Evolutionary conservation across 106 monocot genomes (phyloP).

Genomic region (Xerophyta viscosa): DNA sequence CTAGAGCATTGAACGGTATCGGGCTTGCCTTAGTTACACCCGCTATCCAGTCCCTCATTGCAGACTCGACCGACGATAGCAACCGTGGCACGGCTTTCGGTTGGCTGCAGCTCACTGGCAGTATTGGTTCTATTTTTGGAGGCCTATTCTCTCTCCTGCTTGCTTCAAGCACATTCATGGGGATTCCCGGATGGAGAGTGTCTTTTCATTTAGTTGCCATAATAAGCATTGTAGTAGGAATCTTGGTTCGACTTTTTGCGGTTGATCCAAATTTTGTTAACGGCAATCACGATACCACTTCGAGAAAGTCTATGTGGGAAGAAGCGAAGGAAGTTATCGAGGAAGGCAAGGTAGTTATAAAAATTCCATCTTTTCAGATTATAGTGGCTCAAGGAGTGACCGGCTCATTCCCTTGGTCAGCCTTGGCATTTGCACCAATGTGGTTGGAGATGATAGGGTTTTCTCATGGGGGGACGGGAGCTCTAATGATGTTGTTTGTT

Average conservation of each 20-base stretch:
- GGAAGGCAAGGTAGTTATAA: conserved; percentile 62
- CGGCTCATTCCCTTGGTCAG: conserved; percentile 93
- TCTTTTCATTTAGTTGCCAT: conserved; percentile 72
- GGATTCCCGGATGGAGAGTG: conserved; percentile 82
- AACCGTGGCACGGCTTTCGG: conserved; percentile 72
- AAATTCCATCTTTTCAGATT: conserved; percentile 82
- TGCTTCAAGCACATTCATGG: conserved; percentile 63
- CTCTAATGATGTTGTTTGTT: conserved; percentile 53
- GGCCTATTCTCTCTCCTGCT: conserved; percentile 60
- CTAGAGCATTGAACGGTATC: conserved; percentile 63
- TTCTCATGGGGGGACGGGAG: conserved; percentile 52
- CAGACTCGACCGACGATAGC: conserved; percentile 72
- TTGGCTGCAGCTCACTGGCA: conserved; percentile 68
- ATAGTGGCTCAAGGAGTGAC: conserved; percentile 89
- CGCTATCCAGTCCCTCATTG: conserved; percentile 81
- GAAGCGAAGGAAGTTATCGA: conserved; percentile 39
- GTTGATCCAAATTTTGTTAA: conserved; percentile 53
- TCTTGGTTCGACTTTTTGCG: conserved; percentile 52
- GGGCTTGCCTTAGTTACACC: conserved; percentile 84
- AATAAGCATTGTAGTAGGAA: conserved; percentile 66
- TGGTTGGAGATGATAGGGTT: conserved; percentile 93
- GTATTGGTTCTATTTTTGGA: conserved; percentile 65
- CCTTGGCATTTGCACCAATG: conserved; percentile 75
- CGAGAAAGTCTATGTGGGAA: conserved; percentile 24
- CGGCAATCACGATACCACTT: background rate